Base-by-base conservation (phyloP, 2,329 filamentous ascomycete genomes). In the Penicillium expansum region DNA sequence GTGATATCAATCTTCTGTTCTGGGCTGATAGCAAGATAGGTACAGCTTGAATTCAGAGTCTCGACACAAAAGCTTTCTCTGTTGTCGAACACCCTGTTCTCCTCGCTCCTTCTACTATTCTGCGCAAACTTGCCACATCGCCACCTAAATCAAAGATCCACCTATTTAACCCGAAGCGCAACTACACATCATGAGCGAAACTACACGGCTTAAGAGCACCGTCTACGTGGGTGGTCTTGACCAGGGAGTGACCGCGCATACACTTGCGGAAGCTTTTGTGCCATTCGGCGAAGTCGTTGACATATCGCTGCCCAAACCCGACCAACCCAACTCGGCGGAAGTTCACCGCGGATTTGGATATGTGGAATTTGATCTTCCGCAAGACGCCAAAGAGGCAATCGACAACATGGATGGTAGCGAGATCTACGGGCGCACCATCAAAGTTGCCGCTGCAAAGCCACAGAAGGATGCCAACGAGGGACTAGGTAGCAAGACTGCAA, bases 371-470 rank as follows among this genome's bases (percentile, higher is more conserved):
- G 92, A 97, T 68, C 84, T 91, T 56, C 82, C 86, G 13, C 85
- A 88, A 56, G 94, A 99, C 76, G 93, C 92, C 29, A 87, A 87
- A 69, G 93, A 97, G 76, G 94, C 94, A 49, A 96, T 99, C 73
- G 92, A 97, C 81, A 99, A 99, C 72, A 97, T 99, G 93, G 91
- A 99, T 72, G 92, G 96, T 73, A 89, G 92, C 59, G 93, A 97
- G 77, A 84, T 99, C 44, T 97, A 93, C 72, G 95, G 94, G 11
- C 86, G 91, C 58, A 88, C 94, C 14, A 88, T 99, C 73, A 96
- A 92, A 74, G 93, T 97, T 50, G 92, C 91, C 43, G 84, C 89
- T 54, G 95, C 95, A 42, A 99, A 96, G 75, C 86, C 91, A 32
- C 91, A 94, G 61, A 97, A 96, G 80, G 91, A 91, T 67, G 84